Evolutionary conservation across 805 yeast species (phyloP).

Genomic region (Lachancea sp.): DNA sequence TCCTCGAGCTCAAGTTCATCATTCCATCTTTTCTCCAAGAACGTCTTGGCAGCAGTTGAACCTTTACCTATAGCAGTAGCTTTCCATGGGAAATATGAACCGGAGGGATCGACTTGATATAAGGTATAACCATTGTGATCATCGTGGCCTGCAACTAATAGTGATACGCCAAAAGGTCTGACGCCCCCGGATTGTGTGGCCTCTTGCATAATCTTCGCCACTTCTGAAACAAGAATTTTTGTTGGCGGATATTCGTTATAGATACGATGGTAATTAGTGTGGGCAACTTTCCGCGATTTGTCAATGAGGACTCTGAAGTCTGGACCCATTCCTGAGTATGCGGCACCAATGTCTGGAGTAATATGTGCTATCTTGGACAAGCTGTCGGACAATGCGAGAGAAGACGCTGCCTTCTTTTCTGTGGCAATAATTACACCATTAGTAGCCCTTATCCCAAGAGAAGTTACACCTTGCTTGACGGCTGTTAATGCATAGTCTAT

Average conservation of each 20-base stretch:
- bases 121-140: conserved; percentile 66
- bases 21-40: conserved; percentile 96
- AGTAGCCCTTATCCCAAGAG: conserved; percentile 89
- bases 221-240: conserved; percentile 83
- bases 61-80: conserved; percentile 99
- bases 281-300: conserved; percentile 88
- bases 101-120: conserved; percentile 97
- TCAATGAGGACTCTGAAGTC: conserved; percentile 93
- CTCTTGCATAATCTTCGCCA: conserved; percentile 95
- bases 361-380: conserved; percentile 72
- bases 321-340: conserved; percentile 98
- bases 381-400: conserved; percentile 67
- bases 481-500: conserved; percentile 97
- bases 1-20: conserved; percentile 95
- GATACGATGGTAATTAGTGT: conserved; percentile 83
- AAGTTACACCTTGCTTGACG: conserved; percentile 95
- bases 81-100: conserved; percentile 98
- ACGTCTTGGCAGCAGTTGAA: conserved; percentile 92
- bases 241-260: conserved; percentile 98
- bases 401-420: conserved; percentile 81
- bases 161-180: conserved; percentile 96
- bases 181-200: conserved; percentile 99
- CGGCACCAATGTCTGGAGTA: conserved; percentile 95
- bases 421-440: conserved; percentile 97
- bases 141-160: conserved; percentile 91